A percentile compares a stretch with the other conserved stretches of the same genome.
Conservation (phyloP, 1,284 basidiomycete species). For the Sphaerobolus stellatus region DNA sequence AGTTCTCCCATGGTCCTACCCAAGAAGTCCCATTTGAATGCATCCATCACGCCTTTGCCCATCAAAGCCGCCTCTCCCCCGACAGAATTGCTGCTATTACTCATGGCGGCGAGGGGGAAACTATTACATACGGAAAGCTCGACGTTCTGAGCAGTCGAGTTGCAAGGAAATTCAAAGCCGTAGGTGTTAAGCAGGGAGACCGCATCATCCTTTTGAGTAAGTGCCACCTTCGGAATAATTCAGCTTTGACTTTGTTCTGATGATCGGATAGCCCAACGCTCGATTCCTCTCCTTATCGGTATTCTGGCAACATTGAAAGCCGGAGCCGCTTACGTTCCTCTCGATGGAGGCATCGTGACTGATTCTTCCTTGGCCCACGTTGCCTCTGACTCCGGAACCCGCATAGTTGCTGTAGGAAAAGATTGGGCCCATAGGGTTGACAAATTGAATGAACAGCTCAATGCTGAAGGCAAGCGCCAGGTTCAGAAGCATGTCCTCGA, state of each 20-base stretch:
- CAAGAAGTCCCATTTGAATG: constrained; percentile 43
- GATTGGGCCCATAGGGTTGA: constrained; percentile 47
- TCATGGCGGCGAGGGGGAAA: constrained; percentile 31
- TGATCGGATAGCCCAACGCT: constrained; percentile 45
- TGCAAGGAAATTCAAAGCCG: constrained; percentile 41
- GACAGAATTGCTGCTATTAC: constrained; percentile 49
- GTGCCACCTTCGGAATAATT: background rate
- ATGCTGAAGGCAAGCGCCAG: background rate
- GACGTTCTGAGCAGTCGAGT: constrained; percentile 49
- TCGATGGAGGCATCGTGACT: constrained; percentile 57
- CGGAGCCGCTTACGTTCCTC: constrained; percentile 55
- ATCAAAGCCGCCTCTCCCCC: constrained; percentile 41
- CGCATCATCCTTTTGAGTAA: constrained; percentile 44
- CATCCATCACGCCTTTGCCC: constrained; percentile 58
- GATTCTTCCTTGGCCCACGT: constrained; percentile 54
- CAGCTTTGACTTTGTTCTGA: background rate
- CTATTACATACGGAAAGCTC: constrained; percentile 51
- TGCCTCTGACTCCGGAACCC: constrained; percentile 45
- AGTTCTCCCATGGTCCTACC: constrained; percentile 42
- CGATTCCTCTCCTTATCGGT: constrained; percentile 53
- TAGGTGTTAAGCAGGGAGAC: constrained; percentile 47
- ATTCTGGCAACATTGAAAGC: constrained; percentile 57
- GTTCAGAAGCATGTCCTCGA: constrained; percentile 34
- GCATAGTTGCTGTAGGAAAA: constrained; percentile 43
- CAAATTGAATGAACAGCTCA: constrained; percentile 12